Percentiles rank a stretch among this genome's conserved stretches.
These are phyloP conservation scores for Fusarium tjaetaba DNA, from an alignment of 2,329 filamentous ascomycete species.

Conservation along the genomic window DNA sequence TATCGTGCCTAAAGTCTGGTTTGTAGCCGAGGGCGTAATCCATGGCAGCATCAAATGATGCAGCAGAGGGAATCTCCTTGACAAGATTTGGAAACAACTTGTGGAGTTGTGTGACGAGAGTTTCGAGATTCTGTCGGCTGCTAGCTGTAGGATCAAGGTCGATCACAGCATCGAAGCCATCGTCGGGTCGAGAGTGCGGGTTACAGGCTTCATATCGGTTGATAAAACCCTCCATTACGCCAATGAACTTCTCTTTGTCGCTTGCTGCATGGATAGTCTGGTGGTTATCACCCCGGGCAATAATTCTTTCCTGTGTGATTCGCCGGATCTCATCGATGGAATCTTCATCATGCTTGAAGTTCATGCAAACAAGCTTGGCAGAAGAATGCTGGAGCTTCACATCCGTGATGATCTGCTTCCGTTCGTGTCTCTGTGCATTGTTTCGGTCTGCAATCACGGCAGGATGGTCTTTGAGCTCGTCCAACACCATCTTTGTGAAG, in stretches of 20 bases:
- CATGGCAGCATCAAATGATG: slow-evolving; percentile 84
- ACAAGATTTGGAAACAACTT: slow-evolving; percentile 82
- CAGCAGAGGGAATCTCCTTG: slow-evolving; percentile 72
- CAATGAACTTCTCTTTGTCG: slow-evolving; percentile 76
- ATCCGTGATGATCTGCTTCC: slow-evolving; percentile 87
- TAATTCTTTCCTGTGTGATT: slow-evolving; percentile 80
- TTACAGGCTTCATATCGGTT: slow-evolving; percentile 84
- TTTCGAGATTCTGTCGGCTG: slow-evolving; percentile 90
- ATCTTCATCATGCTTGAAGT: slow-evolving; percentile 86
- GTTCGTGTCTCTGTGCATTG: slow-evolving; percentile 89
- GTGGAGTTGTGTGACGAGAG: slow-evolving; percentile 75
- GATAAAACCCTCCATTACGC: slow-evolving; percentile 96
- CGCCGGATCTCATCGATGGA: slow-evolving; percentile 77
- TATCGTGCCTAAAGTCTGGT: slow-evolving; percentile 78
- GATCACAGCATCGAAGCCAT: slow-evolving; percentile 84
- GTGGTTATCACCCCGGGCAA: slow-evolving; percentile 92
- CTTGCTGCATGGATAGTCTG: slow-evolving; percentile 94
- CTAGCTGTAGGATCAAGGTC: slow-evolving; percentile 80
- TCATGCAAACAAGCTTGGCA: slow-evolving; percentile 82
- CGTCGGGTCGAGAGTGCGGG: slow-evolving; percentile 74
- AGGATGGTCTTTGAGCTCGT: slow-evolving; percentile 69
- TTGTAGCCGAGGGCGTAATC: slow-evolving; percentile 78
- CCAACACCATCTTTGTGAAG: slow-evolving; percentile 78
- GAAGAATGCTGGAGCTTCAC: slow-evolving; percentile 69
- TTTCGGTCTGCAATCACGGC: slow-evolving; percentile 94